Evolutionary conservation across 768 basidiomycete genomes (phyloP).

Genomic region (Crepidotus variabilis): DNA sequence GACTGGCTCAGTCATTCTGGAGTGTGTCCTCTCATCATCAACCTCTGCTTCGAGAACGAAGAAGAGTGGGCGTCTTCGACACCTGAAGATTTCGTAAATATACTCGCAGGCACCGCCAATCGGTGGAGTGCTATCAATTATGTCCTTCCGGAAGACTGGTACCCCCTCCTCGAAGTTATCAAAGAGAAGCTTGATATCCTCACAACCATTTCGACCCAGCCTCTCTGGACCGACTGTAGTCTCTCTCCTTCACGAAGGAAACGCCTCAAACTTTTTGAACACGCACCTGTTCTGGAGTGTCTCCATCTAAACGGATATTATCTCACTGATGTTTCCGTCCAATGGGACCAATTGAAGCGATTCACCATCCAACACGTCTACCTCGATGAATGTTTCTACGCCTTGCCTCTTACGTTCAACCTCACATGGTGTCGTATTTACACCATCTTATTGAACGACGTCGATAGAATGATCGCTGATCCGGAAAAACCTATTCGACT

Average conservation of each 20-base stretch:
- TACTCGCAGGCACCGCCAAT: constrained; percentile 6
- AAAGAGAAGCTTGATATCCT: constrained; percentile 8
- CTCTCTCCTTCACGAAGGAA: constrained; percentile 9
- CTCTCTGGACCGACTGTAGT: constrained; percentile 14
- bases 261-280: constrained; percentile 11
- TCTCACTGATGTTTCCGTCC: constrained; percentile 14
- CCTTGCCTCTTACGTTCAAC: constrained; percentile 5
- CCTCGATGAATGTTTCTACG: constrained; percentile 17
- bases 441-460: constrained; percentile 14
- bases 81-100: constrained; percentile 11
- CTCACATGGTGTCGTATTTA: constrained; percentile 11
- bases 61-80: constrained; percentile 10
- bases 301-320: constrained; percentile 18
- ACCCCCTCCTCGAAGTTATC: constrained; percentile 9
- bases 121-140: constrained; percentile 15
- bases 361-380: constrained; percentile 16
- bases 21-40: constrained; percentile 11
- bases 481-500: constrained; percentile 3
- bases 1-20: constrained; percentile 11
- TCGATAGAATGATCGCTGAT: constrained; percentile 3
- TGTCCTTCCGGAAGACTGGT: constrained; percentile 18
- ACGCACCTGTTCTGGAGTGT: constrained; percentile 9
- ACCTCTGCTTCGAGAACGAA: constrained; percentile 14
- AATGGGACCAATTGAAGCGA: constrained; percentile 11
- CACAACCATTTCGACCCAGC: constrained; percentile 10